These are phyloP conservation scores for Colletotrichum orbiculare DNA, from an alignment of 2,329 filamentous ascomycete genomes.

Conservation along the genomic window DNA sequence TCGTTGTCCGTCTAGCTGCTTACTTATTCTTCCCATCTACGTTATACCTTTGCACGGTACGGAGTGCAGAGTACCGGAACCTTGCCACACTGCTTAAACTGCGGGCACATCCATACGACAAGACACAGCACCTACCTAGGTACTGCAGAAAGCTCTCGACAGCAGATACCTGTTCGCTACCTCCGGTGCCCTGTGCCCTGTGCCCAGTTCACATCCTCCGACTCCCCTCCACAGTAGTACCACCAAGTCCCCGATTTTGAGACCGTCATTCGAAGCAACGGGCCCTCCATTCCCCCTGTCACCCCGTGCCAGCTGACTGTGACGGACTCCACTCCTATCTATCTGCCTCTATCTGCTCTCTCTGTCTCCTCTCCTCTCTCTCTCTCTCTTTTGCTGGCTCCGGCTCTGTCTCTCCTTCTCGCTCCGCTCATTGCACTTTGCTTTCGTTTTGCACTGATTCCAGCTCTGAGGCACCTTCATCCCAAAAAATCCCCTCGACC, in stretches of 20 bases:
- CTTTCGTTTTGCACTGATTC: constrained; percentile 20
- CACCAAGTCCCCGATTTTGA: constrained; percentile 29
- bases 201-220: not conserved
- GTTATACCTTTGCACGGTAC: too few species aligned
- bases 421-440: constrained; percentile 31
- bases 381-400: constrained; percentile 9
- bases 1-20: not conserved
- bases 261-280: constrained; percentile 33
- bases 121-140: too few species aligned
- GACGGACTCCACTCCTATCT: constrained; percentile 36
- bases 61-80: too few species aligned
- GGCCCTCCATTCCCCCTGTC: constrained; percentile 33
- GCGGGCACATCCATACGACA: too few species aligned
- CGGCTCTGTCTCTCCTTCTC: constrained; percentile 29
- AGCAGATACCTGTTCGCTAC: not conserved
- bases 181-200: not conserved
- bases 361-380: constrained; percentile 14
- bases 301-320: constrained; percentile 37
- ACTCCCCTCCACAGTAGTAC: constrained; percentile 23
- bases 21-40: not conserved
- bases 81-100: too few species aligned
- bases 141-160: too few species aligned
- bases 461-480: constrained; percentile 24
- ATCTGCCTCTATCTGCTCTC: constrained; percentile 32
- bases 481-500: constrained; percentile 17